Percentiles rank a stretch among this genome's conserved stretches.
phyloP scores from a whole-genome alignment of 768 basidiomycete genomes.

The Coprinopsis cinerea region DNA sequence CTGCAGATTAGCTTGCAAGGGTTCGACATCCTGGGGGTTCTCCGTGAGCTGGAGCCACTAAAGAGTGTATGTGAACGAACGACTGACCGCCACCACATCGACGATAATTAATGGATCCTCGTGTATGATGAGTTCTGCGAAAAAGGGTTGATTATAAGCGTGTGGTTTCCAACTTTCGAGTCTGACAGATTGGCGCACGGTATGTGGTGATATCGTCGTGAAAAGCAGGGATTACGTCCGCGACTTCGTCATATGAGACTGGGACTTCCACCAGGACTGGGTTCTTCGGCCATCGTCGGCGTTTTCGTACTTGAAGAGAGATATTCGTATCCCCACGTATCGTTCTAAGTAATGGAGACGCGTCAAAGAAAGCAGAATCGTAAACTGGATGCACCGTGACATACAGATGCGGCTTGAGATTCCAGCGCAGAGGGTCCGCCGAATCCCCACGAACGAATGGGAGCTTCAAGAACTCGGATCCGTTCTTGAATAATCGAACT shows the following conservation, averaged over 20 bases:
- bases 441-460: slow-evolving; percentile 4
- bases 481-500: slow-evolving; percentile 11
- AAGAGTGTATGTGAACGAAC: background rate
- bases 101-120: slow-evolving; percentile 12
- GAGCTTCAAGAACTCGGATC: slow-evolving; percentile 8
- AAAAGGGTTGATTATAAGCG: background rate
- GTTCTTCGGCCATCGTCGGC: slow-evolving; percentile 8
- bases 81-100: slow-evolving; percentile 11
- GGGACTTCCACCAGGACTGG: slow-evolving; percentile 4
- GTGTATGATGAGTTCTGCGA: slow-evolving; percentile 7
- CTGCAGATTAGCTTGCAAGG: slow-evolving; percentile 8
- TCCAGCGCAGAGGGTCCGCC: slow-evolving; percentile 9
- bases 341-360: slow-evolving; percentile 2
- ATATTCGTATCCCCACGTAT: slow-evolving; percentile 4
- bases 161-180: background rate
- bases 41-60: background rate
- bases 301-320: slow-evolving; percentile 9
- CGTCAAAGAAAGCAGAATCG: background rate
- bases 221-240: background rate
- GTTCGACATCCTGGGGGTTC: background rate
- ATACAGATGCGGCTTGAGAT: slow-evolving; percentile 10
- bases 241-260: slow-evolving; percentile 2
- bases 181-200: background rate
- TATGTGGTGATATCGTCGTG: slow-evolving; percentile 7
- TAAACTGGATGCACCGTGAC: background rate